Evolutionary conservation across 2,329 filamentous ascomycete genomes (phyloP), one percentile per base, ranked within the genome.

Genomic region (Drechslerella coelobrocha): DNA sequence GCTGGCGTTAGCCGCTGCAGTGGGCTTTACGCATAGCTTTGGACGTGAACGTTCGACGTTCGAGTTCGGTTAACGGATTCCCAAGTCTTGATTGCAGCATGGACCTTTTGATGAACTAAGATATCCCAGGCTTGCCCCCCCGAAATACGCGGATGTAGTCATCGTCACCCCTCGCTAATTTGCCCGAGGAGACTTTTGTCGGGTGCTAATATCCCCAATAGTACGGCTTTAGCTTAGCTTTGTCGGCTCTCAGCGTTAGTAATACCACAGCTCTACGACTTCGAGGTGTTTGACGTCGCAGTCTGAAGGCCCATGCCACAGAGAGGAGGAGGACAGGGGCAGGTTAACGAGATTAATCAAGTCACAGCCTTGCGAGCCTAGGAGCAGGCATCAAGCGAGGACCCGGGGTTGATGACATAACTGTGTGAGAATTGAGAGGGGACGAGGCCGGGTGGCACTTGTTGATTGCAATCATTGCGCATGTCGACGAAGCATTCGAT

Each of bases 91-190:
- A 43, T 47, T 39, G 23, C 45, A 60, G 52, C 52, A 57, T 57
- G 37, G 61, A 26, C 53, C 37, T 52, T 31, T 53, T 52, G 27
- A 63, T 2, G 17, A 31, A 57, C 61, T 29, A 63, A 19, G 14
- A 2, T 27, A 47, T 17, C 48, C 48, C 54, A 26, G 57, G 17
- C 6, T 60, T 37, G 5, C 26, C 23, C 7, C 7, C 21, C 47
- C 27, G 60, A 50, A 63, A 60, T 61, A 69, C 45, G 39, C 31
- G 57, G 43, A 29, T 51, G 31, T 52, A 27, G 29, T 43, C 29
- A 34, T 34, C 17, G 34, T 21, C 41, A 61, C 52, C 57, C 63
- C 63, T 69, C 63, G 63, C 52, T 69, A 61, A 61, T 69, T 68
- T 69, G 29, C 24, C 34, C 34, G 12, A 39, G 34, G 34, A n/a